These are phyloP conservation scores for Lunasporangiospora selenospora DNA, from an alignment of 192 early-diverging fungal genomes.

Conservation along the genomic window DNA sequence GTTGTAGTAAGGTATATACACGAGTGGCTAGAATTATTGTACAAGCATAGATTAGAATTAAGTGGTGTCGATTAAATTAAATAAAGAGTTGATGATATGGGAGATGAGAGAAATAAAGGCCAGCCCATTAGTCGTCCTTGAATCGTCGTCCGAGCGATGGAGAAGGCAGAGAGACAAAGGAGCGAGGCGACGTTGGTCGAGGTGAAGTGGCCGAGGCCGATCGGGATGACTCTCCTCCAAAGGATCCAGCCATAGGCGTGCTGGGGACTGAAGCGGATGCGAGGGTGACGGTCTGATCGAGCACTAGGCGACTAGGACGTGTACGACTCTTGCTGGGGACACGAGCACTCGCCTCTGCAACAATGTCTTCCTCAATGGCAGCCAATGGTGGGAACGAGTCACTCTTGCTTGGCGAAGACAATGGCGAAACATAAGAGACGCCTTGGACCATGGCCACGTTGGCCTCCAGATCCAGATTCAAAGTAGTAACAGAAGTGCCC, in stretches of 20 bases:
- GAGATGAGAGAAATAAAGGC: not conserved
- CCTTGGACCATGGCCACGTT: slow-evolving; percentile 14
- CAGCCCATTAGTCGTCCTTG: slow-evolving; percentile 27
- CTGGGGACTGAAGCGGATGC: slow-evolving; percentile 8
- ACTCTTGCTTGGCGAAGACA: slow-evolving; percentile 13
- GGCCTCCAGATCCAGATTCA: slow-evolving; percentile 35
- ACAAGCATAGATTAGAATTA: no score
- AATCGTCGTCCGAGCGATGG: slow-evolving; percentile 32
- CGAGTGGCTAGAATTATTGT: no score
- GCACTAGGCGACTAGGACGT: slow-evolving; percentile 30
- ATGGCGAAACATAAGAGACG: not conserved
- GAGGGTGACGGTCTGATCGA: slow-evolving; percentile 9
- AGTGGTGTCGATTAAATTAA: no score
- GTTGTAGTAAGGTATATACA: no score
- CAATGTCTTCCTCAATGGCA: slow-evolving; percentile 5
- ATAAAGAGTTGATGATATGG: no score
- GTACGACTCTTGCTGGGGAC: slow-evolving; percentile 19
- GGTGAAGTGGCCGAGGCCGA: slow-evolving; percentile 3
- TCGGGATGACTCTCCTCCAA: slow-evolving; percentile 1
- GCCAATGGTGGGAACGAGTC: slow-evolving; percentile 11
- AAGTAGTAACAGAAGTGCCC: slow-evolving; percentile 12
- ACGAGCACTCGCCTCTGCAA: not conserved
- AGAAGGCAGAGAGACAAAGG: slow-evolving; percentile 18
- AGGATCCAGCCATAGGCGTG: slow-evolving; percentile 16
- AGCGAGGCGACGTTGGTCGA: slow-evolving; percentile 23